Conservation (phyloP, 2,329 filamentous ascomycete genomes). For the Sphaerulina vaccinii region DNA sequence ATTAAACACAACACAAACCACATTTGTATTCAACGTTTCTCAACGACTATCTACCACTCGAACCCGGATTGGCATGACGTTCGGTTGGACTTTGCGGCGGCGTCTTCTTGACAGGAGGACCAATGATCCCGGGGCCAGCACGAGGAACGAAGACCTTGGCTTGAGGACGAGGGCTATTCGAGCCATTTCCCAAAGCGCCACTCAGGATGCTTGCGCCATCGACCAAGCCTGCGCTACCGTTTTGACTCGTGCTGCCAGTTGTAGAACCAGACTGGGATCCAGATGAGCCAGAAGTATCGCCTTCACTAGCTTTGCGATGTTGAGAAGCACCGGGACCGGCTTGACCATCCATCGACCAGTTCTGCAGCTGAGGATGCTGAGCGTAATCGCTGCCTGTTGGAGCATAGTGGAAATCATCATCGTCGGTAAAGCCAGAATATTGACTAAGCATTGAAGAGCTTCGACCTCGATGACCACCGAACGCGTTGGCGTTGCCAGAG, state of each 20-base stretch:
- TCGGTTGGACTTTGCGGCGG: slow-evolving; percentile 26
- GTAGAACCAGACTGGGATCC: slow-evolving; percentile 11
- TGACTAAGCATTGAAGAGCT: slow-evolving; percentile 55
- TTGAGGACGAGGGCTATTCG: slow-evolving; percentile 37
- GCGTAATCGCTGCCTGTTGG: slow-evolving; percentile 14
- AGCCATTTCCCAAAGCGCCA: slow-evolving; percentile 27
- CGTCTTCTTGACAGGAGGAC: slow-evolving; percentile 27
- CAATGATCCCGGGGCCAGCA: slow-evolving; percentile 28
- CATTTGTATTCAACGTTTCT: slow-evolving; percentile 17
- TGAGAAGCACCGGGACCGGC: slow-evolving; percentile 17
- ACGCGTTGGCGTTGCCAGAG: slow-evolving; percentile 20
- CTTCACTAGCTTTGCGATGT: slow-evolving; percentile 30
- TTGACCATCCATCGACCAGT: slow-evolving; percentile 27
- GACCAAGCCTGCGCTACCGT: slow-evolving; percentile 20
- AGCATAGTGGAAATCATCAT: slow-evolving; percentile 30
- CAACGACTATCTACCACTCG: slow-evolving; percentile 33
- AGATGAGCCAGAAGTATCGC: slow-evolving; percentile 16
- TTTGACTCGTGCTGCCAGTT: slow-evolving; percentile 28
- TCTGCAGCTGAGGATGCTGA: slow-evolving; percentile 25
- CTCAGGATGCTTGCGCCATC: slow-evolving; percentile 24
- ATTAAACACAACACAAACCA: slow-evolving; percentile 19
- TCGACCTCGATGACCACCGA: slow-evolving; percentile 41
- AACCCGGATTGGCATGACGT: slow-evolving; percentile 22
- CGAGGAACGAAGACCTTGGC: slow-evolving; percentile 35
- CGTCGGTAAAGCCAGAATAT: slow-evolving; percentile 52